Evolutionary conservation across 305 asterid species (phyloP).

Genomic region (Euphrasia arctica): DNA sequence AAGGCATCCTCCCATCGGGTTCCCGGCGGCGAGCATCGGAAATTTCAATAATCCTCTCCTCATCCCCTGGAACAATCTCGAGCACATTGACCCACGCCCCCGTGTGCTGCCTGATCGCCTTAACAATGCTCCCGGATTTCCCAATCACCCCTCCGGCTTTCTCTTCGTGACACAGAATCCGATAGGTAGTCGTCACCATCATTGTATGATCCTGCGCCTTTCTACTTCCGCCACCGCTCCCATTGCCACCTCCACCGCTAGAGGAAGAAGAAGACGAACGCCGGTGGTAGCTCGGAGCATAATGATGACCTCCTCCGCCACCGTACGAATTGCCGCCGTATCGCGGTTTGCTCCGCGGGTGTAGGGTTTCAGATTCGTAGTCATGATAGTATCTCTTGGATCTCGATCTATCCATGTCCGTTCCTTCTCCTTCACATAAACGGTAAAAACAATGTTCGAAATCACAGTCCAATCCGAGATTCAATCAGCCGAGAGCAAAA

Average conservation of each 20-base stretch:
- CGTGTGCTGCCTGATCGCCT: constrained; percentile 83
- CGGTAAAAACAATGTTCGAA: constrained; percentile 12
- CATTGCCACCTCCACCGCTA: constrained; percentile 28
- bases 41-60: constrained; percentile 90
- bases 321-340: constrained; percentile 26
- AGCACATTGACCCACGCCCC: constrained; percentile 96
- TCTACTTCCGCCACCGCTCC: constrained; percentile 37
- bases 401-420: constrained; percentile 85
- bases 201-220: constrained; percentile 55
- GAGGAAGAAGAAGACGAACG: constrained; percentile 33
- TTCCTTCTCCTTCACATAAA: constrained; percentile 16
- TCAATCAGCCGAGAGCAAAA: constrained; percentile 30
- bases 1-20: constrained; percentile 69
- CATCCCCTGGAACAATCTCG: constrained; percentile 78
- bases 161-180: constrained; percentile 75
- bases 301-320: constrained; percentile 41
- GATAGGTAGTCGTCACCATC: constrained; percentile 80
- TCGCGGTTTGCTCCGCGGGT: constrained; percentile 58
- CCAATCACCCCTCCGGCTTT: constrained; percentile 97
- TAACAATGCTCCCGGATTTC: constrained; percentile 80
- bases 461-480: constrained; percentile 30
- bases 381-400: constrained; percentile 88
- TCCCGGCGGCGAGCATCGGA: constrained; percentile 73
- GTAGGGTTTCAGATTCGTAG: constrained; percentile 63
- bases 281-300: constrained; percentile 43